phyloP scores from a whole-genome alignment of 225 moss, liverwort and hornwort genomes.

The Pseudoscleropodium purum region DNA sequence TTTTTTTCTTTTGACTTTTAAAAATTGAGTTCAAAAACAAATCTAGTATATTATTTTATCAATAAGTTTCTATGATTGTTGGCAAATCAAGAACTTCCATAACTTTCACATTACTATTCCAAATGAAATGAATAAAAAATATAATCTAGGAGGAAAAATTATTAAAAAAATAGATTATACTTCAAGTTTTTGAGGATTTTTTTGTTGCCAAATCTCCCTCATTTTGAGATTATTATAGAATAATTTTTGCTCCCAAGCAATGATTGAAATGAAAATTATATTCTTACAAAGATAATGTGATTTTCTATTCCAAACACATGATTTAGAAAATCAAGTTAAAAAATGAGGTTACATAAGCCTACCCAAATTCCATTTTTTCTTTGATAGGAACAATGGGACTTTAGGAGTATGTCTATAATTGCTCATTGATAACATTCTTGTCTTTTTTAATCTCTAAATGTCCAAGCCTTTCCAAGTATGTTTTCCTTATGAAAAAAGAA shows the following conservation, averaged over 20 bases:
- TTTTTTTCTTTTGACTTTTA: neutral
- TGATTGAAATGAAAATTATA: neutral
- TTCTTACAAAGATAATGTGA: neutral
- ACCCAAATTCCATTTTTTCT: neutral
- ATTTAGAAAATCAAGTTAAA: neutral
- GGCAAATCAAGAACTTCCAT: neutral
- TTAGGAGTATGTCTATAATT: neutral
- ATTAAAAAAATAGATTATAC: no score
- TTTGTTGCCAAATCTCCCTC: fast-evolving
- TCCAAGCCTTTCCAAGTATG: no score
- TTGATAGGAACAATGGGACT: fast-evolving
- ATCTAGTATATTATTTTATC: neutral
- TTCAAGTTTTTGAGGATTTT: fast-evolving
- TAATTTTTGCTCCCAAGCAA: neutral
- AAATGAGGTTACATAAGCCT: neutral
- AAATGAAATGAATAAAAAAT: neutral
- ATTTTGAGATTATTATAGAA: neutral
- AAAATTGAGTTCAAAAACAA: neutral
- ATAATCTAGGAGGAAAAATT: neutral
- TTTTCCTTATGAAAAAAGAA: no score
- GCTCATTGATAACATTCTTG: neutral
- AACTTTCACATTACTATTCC: neutral
- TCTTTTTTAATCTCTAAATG: neutral
- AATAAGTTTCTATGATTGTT: neutral
- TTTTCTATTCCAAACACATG: fast-evolving